Base-by-base conservation (phyloP, 345 rosid species). In the Lenwebbia sp. region DNA sequence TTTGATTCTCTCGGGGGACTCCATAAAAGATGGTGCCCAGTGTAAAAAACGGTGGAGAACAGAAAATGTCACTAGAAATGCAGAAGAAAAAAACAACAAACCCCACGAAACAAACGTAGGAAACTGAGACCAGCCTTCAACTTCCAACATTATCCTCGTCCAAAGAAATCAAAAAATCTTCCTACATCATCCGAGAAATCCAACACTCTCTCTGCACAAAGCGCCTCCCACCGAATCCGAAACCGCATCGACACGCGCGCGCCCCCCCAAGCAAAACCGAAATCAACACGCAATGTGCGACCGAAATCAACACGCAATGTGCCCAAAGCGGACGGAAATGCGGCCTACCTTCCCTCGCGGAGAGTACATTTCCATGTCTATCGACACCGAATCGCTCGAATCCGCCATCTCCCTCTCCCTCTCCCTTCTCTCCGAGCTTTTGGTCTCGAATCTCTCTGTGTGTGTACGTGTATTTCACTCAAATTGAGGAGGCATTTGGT, bases 381-480 rank as follows among this genome's bases (percentile, higher is more conserved):
- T 90, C 90, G 97, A 96, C 86, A 96, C 95, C 56, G 97, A 95
- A 92, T 91, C 98, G 92, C 95, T 95, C 70, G 98, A 95, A 94
- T 95, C 97, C 84, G 91, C 98, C 98, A 96, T 94, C 87, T 54
- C 50, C 82, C 76, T 65, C 50, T 10, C 50, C 1, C 28, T 13
- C 51, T 10, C 30, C 3, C 86, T 83, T 19, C 86, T 86, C 83
- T 51, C 50, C 85, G 51, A 49, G 51, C 86, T 85, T 60, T 85
- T 60, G 85, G 82, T 87, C 82, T 85, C 60, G 62, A 57, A 25
- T 85, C 85, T 65, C 86, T 78, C 89, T 85, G 62, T 84, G 28
- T 52, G 44, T 30, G 30, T 54, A 84, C 40, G 75, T 55, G 74
- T 25, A 53, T 50, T 28, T 50, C 57, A 52, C 83, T 33, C 56